A percentile compares a stretch with the other conserved stretches of the same genome.
Conservation (phyloP, 306 rosid genomes). For the Cucurbita moschata region DNA sequence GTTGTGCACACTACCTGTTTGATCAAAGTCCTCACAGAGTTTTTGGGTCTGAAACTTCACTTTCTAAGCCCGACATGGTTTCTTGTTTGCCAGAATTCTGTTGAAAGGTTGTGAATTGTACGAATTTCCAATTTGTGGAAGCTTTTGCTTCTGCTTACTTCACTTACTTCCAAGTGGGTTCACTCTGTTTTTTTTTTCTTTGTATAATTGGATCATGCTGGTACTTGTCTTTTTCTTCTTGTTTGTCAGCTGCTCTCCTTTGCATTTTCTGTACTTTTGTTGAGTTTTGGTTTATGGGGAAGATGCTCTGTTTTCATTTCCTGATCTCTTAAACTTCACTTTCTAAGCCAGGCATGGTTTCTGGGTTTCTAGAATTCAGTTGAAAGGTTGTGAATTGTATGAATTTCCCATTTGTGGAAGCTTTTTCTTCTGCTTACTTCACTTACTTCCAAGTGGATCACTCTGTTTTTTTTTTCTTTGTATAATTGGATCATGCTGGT, state of each 20-base stretch:
- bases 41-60: neutral
- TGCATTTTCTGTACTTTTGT: neutral
- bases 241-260: neutral
- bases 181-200: neutral
- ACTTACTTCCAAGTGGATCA: neutral
- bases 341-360: neutral
- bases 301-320: neutral
- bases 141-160: neutral
- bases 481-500: constrained; percentile 7
- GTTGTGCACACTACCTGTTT: neutral
- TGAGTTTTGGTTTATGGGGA: neutral
- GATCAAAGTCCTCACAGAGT: neutral
- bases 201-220: constrained; percentile 2
- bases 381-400: neutral
- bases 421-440: neutral
- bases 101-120: neutral
- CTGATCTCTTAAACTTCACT: neutral
- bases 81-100: neutral
- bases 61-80: neutral
- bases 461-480: neutral
- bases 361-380: neutral
- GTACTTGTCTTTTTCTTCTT: neutral
- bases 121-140: neutral
- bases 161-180: neutral
- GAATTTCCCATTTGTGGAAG: neutral